These are phyloP conservation scores for Colletotrichum cereale DNA, from an alignment of 2,329 filamentous ascomycete species.

Conservation along the genomic window DNA sequence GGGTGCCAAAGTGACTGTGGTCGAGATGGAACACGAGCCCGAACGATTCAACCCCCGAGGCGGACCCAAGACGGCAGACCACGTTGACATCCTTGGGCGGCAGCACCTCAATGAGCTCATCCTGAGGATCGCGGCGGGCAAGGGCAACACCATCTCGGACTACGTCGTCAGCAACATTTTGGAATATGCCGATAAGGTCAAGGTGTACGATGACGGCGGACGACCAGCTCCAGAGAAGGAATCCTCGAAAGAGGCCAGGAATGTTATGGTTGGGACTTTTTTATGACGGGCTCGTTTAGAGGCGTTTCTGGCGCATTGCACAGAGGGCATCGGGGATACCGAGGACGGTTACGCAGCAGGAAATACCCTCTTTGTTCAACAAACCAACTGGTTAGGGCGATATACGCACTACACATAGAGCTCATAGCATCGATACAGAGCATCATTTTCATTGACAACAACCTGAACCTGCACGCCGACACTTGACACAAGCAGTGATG, in stretches of 20 bases:
- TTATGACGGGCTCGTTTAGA: slow-evolving; percentile 6
- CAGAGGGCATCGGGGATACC: slow-evolving; percentile 1
- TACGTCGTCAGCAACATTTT: slow-evolving; percentile 84
- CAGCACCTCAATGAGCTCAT: slow-evolving; percentile 93
- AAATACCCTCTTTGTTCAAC: slow-evolving; percentile 23
- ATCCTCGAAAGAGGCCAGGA: background rate
- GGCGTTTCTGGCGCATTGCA: slow-evolving; percentile 27
- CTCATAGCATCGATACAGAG: slow-evolving; percentile 7
- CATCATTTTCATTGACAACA: background rate
- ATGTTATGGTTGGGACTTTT: background rate
- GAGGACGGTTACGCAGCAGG: slow-evolving; percentile 4
- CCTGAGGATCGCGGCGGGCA: slow-evolving; percentile 85
- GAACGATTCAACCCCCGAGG: slow-evolving; percentile 89
- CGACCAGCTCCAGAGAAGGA: slow-evolving; percentile 9
- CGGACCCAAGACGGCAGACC: slow-evolving; percentile 81
- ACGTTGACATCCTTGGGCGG: slow-evolving; percentile 94
- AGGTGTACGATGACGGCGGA: slow-evolving; percentile 77
- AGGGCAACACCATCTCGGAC: slow-evolving; percentile 82
- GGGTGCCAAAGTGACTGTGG: slow-evolving; percentile 82
- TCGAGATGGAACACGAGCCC: slow-evolving; percentile 97
- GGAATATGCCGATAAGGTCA: slow-evolving; percentile 85
- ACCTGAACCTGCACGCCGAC: no score
- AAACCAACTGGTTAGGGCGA: background rate
- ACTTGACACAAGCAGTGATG: background rate
- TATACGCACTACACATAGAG: slow-evolving; percentile 12